Percentiles rank a stretch among this genome's conserved stretches.
Conservation (phyloP, 1,284 basidiomycete species). For the Ceratobasidium theobromae region DNA sequence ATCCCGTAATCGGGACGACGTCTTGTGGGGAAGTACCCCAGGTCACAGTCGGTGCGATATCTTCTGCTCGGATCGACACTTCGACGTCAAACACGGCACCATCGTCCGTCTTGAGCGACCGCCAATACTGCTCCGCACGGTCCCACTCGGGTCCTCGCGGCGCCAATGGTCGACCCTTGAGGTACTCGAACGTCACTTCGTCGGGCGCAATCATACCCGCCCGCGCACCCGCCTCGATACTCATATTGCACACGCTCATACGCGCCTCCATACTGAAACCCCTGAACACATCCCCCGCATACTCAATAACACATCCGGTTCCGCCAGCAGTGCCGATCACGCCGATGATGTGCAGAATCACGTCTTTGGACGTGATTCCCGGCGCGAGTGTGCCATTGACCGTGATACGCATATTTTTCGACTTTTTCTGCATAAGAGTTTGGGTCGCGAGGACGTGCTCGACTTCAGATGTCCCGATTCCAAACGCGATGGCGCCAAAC, state of each 20-base stretch:
- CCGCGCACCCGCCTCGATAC: constrained; percentile 93
- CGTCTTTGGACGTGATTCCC: constrained; percentile 93
- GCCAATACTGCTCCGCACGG: constrained; percentile 85
- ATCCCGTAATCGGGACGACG: constrained; percentile 83
- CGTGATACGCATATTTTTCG: constrained; percentile 93
- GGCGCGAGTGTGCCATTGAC: constrained; percentile 85
- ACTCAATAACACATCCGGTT: constrained; percentile 92
- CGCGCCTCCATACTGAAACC: constrained; percentile 92
- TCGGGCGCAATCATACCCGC: constrained; percentile 96
- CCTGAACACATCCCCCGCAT: constrained; percentile 88
- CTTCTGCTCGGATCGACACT: constrained; percentile 80
- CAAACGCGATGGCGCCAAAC: constrained; percentile 94
- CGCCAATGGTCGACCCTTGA: constrained; percentile 81
- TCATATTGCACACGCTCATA: constrained; percentile 99
- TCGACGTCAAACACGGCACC: constrained; percentile 90
- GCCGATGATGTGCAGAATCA: constrained; percentile 93
- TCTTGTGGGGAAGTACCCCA: constrained; percentile 98
- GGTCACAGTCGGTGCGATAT: constrained; percentile 92
- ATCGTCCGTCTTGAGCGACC: constrained; percentile 79
- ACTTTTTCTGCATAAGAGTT: constrained; percentile 87
- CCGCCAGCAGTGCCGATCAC: constrained; percentile 93
- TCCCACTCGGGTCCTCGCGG: constrained; percentile 89
- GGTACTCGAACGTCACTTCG: constrained; percentile 86
- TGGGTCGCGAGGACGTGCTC: constrained; percentile 97
- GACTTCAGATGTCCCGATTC: constrained; percentile 95